A percentile compares a stretch with the other conserved stretches of the same genome.
Evolutionary conservation across 225 moss, liverwort and hornwort genomes (phyloP).

Genomic region (Sphagnum contortum): DNA sequence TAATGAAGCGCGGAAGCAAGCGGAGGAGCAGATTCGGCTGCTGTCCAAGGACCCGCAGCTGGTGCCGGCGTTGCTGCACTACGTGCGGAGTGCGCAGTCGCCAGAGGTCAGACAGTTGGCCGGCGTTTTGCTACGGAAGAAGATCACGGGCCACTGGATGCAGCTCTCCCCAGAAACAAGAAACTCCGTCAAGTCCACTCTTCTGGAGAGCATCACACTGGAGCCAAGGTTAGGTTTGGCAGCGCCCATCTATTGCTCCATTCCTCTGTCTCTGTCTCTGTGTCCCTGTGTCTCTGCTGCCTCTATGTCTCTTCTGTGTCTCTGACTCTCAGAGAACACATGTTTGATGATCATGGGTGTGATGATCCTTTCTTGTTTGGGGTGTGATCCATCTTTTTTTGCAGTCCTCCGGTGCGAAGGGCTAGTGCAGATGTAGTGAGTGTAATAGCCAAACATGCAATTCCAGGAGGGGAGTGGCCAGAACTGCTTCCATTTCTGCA

Average conservation of each 20-base stretch:
- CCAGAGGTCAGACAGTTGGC: conserved; percentile 97
- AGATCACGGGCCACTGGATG: conserved; percentile 96
- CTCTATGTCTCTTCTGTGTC: too few species aligned
- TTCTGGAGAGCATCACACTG: conserved; percentile 85
- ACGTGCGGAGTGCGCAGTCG: conserved; percentile 62
- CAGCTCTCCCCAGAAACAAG: conserved; percentile 57
- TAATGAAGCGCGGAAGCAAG: conserved; percentile 75
- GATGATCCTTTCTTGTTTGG: too few species aligned
- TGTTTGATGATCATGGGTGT: too few species aligned
- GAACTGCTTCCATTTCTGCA: conserved; percentile 92
- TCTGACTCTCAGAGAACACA: too few species aligned
- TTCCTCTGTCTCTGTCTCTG: too few species aligned
- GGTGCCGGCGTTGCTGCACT: conserved; percentile 76
- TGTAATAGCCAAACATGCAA: conserved; percentile 96
- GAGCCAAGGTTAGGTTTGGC: conserved; percentile 52
- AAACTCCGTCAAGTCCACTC: conserved; percentile 63
- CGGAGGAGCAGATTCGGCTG: conserved; percentile 93
- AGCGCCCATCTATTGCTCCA: too few species aligned
- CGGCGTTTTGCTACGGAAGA: conserved; percentile 88
- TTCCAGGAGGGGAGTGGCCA: conserved; percentile 95
- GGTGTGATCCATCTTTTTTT: background rate
- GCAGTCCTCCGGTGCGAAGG: conserved; percentile 76
- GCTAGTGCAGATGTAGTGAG: conserved; percentile 96
- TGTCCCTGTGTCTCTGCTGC: too few species aligned
- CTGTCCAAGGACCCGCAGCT: conserved; percentile 77